These are phyloP conservation scores for Schizosaccharomyces versatilis DNA, from an alignment of 1,139 yeast genomes.

Conservation along the genomic window DNA sequence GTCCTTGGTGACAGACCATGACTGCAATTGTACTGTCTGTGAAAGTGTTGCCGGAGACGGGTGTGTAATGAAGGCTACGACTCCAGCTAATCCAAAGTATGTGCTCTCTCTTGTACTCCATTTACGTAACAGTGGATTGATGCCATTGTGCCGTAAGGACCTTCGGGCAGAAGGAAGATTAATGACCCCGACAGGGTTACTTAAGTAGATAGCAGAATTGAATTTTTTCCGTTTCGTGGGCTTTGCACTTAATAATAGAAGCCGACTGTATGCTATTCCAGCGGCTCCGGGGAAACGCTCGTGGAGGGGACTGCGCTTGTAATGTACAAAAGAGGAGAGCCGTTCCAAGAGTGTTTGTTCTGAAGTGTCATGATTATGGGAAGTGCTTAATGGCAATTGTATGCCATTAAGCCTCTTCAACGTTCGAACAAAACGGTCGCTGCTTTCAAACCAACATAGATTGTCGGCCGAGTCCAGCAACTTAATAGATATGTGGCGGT, in stretches of 20 bases:
- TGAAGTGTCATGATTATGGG: background rate
- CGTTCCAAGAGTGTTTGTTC: background rate
- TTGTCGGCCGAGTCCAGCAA: background rate
- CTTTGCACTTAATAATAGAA: background rate
- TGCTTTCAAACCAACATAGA: background rate
- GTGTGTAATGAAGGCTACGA: too few relatives aligned
- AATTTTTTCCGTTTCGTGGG: too few relatives aligned
- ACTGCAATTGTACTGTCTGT: too few relatives aligned
- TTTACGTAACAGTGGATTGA: too few relatives aligned
- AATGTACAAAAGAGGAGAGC: background rate
- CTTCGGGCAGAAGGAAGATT: too few relatives aligned
- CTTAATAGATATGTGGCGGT: background rate
- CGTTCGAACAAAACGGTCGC: background rate
- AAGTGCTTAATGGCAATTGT: background rate
- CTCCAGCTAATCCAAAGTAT: too few relatives aligned
- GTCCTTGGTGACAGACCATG: too few relatives aligned
- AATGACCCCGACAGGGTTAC: too few relatives aligned
- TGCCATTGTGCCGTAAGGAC: too few relatives aligned
- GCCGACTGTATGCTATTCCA: background rate
- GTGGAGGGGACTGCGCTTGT: background rate
- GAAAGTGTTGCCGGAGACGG: too few relatives aligned
- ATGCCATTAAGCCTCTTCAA: background rate
- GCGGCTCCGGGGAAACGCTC: background rate
- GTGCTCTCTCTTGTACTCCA: too few relatives aligned
- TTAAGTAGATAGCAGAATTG: too few relatives aligned